Conservation (phyloP, 2,329 filamentous ascomycete genomes). For the Ascosphaera apis region DNA sequence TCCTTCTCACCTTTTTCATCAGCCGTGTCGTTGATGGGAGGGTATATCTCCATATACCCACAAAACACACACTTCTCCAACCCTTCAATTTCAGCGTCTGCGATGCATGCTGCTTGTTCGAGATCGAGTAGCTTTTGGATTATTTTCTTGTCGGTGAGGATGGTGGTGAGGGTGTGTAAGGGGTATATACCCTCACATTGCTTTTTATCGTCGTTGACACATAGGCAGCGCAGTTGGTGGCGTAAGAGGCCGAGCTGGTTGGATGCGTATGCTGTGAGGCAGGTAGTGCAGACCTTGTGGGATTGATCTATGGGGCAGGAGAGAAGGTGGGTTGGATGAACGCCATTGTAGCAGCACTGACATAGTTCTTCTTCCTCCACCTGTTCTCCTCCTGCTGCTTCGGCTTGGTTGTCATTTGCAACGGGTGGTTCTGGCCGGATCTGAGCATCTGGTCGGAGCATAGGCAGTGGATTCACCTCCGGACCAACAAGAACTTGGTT, state of each 20-base stretch:
- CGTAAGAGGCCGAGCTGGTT: slow-evolving; percentile 44
- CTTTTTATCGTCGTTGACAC: slow-evolving; percentile 36
- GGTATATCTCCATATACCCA: slow-evolving; percentile 53
- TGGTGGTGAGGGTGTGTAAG: slow-evolving; percentile 28
- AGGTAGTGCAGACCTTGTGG: slow-evolving; percentile 50
- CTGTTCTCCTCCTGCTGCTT: no score
- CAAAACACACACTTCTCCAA: slow-evolving; percentile 64
- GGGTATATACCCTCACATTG: slow-evolving; percentile 43
- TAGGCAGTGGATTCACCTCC: no score
- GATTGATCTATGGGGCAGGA: slow-evolving; percentile 34
- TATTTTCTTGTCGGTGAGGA: slow-evolving; percentile 34
- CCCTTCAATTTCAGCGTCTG: slow-evolving; percentile 45
- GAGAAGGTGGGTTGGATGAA: slow-evolving; percentile 42
- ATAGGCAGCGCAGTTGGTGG: slow-evolving; percentile 48
- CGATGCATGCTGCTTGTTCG: slow-evolving; percentile 46
- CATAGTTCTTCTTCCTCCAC: no score
- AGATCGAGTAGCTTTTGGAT: slow-evolving; percentile 44
- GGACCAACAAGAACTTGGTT: no score
- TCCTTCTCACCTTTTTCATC: no score
- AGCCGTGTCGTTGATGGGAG: slow-evolving; percentile 37
- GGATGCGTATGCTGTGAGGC: slow-evolving; percentile 42
- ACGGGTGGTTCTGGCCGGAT: no score
- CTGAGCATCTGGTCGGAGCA: no score
- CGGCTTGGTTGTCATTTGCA: no score
- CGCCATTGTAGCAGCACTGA: slow-evolving; percentile 47